Base-by-base conservation (phyloP, 441 rosid genomes). In the Aleurites moluccanus region DNA sequence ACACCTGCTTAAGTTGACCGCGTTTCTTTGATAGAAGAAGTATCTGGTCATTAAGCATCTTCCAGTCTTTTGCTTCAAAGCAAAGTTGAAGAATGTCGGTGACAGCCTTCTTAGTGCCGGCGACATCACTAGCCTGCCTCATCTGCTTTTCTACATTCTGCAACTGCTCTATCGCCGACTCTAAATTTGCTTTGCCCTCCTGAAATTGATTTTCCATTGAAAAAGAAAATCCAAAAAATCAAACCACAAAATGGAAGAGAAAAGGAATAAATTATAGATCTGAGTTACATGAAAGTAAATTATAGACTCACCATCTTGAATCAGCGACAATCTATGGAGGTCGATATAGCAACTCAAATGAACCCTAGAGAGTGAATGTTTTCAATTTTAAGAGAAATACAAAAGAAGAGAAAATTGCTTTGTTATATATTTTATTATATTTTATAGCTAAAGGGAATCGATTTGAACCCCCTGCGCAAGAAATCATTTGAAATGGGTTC, bases 1-100 rank as follows among this genome's bases (percentile, higher is more conserved):
- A 62, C 56, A 95, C 99, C 97, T 95, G 97, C 78, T 95, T 95
- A 42, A 93, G 97, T 81, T 93, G 98, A 33, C 98, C 98, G 21
- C 99, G 96, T 73, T 92, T 92, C 81, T 95, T 95, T 6, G 98
- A 91, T 33, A 95, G 74, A 75, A 89, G 82, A 45, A 88, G 23
- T 83, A 95, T 91, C 87, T 93, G 98, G 73, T 95, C 98, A 49
- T 93, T 93, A 11, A 95, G 89, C 56, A 87, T 69, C 81, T 88
- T 91, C 96, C 99, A 93, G 77, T 91, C 97, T 64, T 90, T 89
- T 3, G 92, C 97, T 67, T 91, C 88, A 77, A 90, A 93, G 86
- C 98, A 95, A 35, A 91, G 93, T 74, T 88, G 80, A 56, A 95
- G 75, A 78, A 93, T 93, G 28, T 93, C 93, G 16, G 88, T 87